Evolutionary conservation across 2,329 filamentous ascomycete genomes (phyloP), one percentile per base, ranked within the genome.

Genomic region (Cytospora piceae): DNA sequence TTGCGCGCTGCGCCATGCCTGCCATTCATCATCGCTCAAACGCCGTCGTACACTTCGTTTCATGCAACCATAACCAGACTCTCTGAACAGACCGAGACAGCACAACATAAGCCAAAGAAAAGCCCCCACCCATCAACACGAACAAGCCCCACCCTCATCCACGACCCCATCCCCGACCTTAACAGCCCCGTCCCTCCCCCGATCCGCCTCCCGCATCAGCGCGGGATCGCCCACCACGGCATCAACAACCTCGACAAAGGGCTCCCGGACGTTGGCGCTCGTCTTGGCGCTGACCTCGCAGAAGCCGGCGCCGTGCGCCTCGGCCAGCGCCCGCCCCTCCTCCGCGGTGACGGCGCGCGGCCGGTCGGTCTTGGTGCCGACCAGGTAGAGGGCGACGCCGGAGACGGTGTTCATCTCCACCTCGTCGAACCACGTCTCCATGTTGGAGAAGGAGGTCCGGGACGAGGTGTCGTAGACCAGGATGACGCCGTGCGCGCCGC

Each of bases 261-360:
- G 80, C 71, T 75, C 76, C 67, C 79, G 75, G 27, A 85, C 79
- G 70, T 84, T 82, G 71, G 84, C 81, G 58, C 81, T 76, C 29
- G 83, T 84, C 76, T 83, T 83, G 54, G 81, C 78, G 72, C 83
- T 85, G 53, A 81, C 81, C 74, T 86, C 84, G 69, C 82, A 84
- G 73, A 85, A 86, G 8, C 75, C 74, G 3, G 78, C 79, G 15
- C 78, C 79, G 63, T 82, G 78, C 15, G 77, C 76, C 57, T 77
- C 75, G 2, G 83, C 83, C 56, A 85, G 76, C 17, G 76, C 77
- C 60, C 74, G 74, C 32, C 82, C 84, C 69, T 86, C 83, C 49
- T 82, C 82, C 22, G 70, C 66, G 31, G 77, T 78, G 17, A 85
- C 82, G 20, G 77, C 79, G 51, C 83, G 77, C 20, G 77, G 77